Base-by-base conservation (phyloP, 108 stramenopile species). In the Cyclotella baltica region DNA sequence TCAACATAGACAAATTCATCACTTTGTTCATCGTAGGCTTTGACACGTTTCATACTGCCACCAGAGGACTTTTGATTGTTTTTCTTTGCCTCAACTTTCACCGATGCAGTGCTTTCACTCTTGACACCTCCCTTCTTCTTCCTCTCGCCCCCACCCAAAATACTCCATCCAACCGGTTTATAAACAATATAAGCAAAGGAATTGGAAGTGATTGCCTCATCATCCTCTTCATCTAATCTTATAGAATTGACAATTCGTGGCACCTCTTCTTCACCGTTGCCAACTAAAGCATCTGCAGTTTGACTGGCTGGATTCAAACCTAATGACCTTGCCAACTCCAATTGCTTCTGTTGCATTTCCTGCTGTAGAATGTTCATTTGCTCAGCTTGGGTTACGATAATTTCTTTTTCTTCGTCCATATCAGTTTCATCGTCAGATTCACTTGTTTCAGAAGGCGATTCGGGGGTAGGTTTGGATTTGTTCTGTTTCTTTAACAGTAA, bases 101-200 rank as follows among this genome's bases (percentile, higher is more conserved):
- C 48, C 2, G 73, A 18, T 0, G 25, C 46, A 37, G 15, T 48
- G 36, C 6, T 33, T 28, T 48, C 36, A 20, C 73, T 33, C 28
- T 23, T 43, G 1, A 2, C 23, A 55, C 38, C 28, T 36, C 68
- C 65, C 16, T 69, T 67, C 47, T 62, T 70, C 55, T 74, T 83
- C 67, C 67, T 85, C 25, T 62, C 40, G 29, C 46, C 71, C 16
- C 86, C 78, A 31, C 89, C 93, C 53, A 94, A 50, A 53, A 94
- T 92, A 43, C 87, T 65, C 93, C 93, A 94, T 67, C 93, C 93
- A 1, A 76, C 81, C 19, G 93, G 93, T 67, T 94, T 94, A 31
- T 92, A 81, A 57, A 94, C 69, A 15, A 94, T 37, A 76, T 92
- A 94, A n/a, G 93, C 93, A 78, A 77, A 90, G 40, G 80, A 77